Conservation (phyloP, 1,139 yeast species). For the Spencermartinsiella ligniputridi region DNA sequence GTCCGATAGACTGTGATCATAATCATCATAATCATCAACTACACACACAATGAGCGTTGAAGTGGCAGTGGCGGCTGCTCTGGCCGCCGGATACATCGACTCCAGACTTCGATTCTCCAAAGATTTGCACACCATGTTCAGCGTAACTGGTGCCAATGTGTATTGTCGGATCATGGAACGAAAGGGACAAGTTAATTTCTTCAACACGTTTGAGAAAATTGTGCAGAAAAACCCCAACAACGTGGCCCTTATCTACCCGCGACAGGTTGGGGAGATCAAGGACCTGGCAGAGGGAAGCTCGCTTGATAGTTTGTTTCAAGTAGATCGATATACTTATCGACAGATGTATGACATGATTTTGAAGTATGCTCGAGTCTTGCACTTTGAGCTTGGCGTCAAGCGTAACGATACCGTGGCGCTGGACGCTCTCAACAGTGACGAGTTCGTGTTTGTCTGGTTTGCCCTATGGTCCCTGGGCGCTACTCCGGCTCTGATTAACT, state of each 20-base stretch:
- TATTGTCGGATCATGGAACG: conserved; percentile 16
- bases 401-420: conserved; percentile 70
- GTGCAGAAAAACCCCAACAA: conserved; percentile 49
- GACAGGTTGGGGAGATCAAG: conserved; percentile 38
- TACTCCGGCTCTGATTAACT: conserved; percentile 79
- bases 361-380: conserved; percentile 61
- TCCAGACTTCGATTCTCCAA: conserved; percentile 17
- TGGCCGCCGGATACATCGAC: conserved; percentile 32
- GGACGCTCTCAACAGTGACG: conserved; percentile 77
- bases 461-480: conserved; percentile 93
- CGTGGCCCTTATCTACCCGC: conserved; percentile 58
- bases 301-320: conserved; percentile 49
- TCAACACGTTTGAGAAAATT: conserved; percentile 59
- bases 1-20: too few relatives aligned
- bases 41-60: conserved; percentile 10
- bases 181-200: conserved; percentile 53
- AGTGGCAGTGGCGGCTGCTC: conserved; percentile 24
- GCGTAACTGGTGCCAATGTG: conserved; percentile 6
- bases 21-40: too few relatives aligned
- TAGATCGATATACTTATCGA: conserved; percentile 64
- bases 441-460: conserved; percentile 75
- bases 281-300: conserved; percentile 13
- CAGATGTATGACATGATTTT: conserved; percentile 64
- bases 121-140: conserved; percentile 11
- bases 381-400: conserved; percentile 58